Evolutionary conservation across 148 eudicot genomes (phyloP).

Genomic region (Amaranthus hypochondriacus): DNA sequence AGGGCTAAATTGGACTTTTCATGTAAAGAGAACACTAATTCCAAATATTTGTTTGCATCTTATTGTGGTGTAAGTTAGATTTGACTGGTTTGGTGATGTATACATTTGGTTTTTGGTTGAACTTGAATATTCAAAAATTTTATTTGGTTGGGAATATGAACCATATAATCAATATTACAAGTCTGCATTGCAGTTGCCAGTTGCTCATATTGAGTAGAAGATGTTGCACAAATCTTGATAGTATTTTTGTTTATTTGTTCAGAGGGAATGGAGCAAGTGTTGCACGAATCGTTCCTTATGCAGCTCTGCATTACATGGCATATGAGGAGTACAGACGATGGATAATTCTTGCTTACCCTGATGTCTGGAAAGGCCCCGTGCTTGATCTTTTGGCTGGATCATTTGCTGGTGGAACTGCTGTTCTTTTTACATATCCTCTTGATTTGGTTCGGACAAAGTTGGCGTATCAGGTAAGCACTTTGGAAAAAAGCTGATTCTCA

Average conservation of each 20-base stretch:
- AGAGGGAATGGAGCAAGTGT: slow-evolving; percentile 99
- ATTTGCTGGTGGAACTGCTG: slow-evolving; percentile 97
- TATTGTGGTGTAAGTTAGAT: not conserved
- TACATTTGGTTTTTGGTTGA: not conserved
- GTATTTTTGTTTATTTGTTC: slow-evolving; percentile 15
- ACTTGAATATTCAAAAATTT: not conserved
- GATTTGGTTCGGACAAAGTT: slow-evolving; percentile 92
- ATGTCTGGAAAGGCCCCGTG: slow-evolving; percentile 66
- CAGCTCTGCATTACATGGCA: slow-evolving; percentile 92
- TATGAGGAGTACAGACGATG: slow-evolving; percentile 86
- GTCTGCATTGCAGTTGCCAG: not conserved
- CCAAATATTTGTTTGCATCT: not conserved
- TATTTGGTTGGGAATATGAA: not conserved
- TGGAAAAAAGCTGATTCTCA: not conserved
- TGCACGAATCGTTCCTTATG: slow-evolving; percentile 94
- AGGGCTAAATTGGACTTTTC: not conserved
- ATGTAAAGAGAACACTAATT: not conserved
- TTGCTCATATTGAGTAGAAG: not conserved
- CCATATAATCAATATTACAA: not conserved
- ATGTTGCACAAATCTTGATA: not conserved
- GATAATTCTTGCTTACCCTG: slow-evolving; percentile 61
- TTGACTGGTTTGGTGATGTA: not conserved
- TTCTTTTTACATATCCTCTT: slow-evolving; percentile 93
- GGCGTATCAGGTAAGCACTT: slow-evolving; percentile 80
- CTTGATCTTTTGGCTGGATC: slow-evolving; percentile 98